phyloP scores from a whole-genome alignment of 305 asterid genomes.

The Solanum hybrid region DNA sequence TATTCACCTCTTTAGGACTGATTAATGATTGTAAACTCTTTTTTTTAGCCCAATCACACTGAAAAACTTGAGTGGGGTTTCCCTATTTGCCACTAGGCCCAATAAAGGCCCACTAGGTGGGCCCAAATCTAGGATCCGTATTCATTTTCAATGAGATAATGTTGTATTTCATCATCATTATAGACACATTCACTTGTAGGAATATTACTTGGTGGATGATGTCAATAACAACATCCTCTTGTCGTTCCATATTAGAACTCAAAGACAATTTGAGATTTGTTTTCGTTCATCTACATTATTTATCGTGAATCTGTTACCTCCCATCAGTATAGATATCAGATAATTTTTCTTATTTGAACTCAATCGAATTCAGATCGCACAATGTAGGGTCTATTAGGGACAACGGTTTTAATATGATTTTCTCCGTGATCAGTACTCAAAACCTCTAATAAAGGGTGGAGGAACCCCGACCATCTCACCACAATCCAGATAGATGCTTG shows the following conservation, averaged over 20 bases:
- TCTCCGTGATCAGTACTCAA: background rate
- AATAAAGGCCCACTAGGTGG: background rate
- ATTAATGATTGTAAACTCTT: slow-evolving; percentile 18
- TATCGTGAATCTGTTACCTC: background rate
- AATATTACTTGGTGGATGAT: background rate
- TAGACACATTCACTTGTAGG: background rate
- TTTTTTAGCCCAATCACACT: background rate
- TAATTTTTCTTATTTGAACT: no score
- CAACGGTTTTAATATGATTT: background rate
- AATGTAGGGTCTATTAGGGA: no score
- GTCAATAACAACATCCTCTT: background rate
- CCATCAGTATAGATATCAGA: background rate
- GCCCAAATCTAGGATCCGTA: background rate
- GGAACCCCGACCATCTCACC: background rate
- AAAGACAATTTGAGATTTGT: background rate
- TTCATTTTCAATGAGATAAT: background rate
- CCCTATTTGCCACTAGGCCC: slow-evolving; percentile 16
- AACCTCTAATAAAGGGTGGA: background rate
- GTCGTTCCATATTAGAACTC: background rate
- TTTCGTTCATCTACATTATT: background rate
- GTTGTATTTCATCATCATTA: background rate
- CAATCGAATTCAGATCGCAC: background rate
- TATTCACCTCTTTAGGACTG: background rate
- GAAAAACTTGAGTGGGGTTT: slow-evolving; percentile 19
- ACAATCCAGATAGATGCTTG: background rate